Evolutionary conservation across 176 grass and related monocot genomes (phyloP), one percentile per base, ranked within the genome.

Genomic region (Dactylis glomerata): DNA sequence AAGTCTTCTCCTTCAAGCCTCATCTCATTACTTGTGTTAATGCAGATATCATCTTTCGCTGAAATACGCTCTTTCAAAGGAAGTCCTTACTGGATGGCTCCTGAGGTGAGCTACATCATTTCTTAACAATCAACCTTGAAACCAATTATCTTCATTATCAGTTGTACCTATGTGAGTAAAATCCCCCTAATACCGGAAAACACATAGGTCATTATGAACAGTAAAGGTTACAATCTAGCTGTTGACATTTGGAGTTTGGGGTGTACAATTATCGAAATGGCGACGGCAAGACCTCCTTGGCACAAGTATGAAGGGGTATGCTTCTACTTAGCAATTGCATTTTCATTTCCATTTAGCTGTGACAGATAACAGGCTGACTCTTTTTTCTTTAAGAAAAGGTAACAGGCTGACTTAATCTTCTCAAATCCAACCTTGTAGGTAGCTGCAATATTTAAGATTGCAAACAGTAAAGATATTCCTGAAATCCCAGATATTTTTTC

Each of bases 11-110:
- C 22, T 68, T 38, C 28, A 73, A 63, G 66, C 45, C 84, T 78
- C 30, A 36, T 86, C 69, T 73, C 23, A 27, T 83, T 88, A 36
- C 9, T 85, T 89, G 44, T 75, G 5, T 80, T 92, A 33, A 79
- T 84, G 84, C 93, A 99, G 96, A 96, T 91, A 88, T 91, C 91
- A 68, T 90, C 93, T 78, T 99, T 94, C 82, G 92, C 91, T 86
- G 87, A 94, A 81, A 99, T 99, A 89, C 90, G 79, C 54, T 99
- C 96, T 82, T 91, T 99, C 19, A 99, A 92, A 85, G 96, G 96
- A 96, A 99, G 96, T 75, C 96, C 96, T 85, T 99, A 99, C 64
- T 99, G 93, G 96, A 99, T 99, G 90, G 96, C 96, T 76, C 96
- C 96, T 75, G 96, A 99, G 91, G 96, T 96, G 56, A 82, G 68